These are phyloP conservation scores for Tuber magnatum DNA, from an alignment of 495 filamentous ascomycete species.

Conservation along the genomic window DNA sequence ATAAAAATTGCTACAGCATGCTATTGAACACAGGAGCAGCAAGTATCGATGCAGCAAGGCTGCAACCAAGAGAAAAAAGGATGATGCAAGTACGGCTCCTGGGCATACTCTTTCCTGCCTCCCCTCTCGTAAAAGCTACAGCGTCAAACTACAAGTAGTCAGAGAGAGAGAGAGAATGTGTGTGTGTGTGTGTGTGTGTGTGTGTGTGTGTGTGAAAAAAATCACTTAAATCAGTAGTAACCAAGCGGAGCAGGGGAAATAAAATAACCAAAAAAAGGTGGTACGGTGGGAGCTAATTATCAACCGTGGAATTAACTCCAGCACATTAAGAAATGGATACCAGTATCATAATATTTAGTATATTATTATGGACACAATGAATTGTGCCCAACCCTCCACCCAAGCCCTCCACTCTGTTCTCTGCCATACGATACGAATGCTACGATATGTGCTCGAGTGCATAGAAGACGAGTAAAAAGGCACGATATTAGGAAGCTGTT, in stretches of 20 bases:
- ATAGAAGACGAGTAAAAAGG: neutral
- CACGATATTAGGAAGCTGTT: neutral
- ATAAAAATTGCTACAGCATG: constrained; percentile 17
- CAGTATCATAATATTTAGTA: no score
- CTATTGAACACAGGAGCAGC: constrained; percentile 9
- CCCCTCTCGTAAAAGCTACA: neutral
- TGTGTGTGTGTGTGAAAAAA: neutral
- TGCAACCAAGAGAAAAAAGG: constrained; percentile 12
- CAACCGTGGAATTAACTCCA: neutral
- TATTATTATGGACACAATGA: neutral
- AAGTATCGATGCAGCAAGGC: constrained; percentile 16
- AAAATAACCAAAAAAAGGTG: neutral
- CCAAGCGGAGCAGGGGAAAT: neutral
- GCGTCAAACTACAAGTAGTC: no score
- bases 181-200: no score
- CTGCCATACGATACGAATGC: neutral
- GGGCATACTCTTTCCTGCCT: neutral
- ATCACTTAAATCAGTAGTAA: neutral
- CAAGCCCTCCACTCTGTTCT: neutral
- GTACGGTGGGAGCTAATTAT: neutral
- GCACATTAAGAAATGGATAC: neutral
- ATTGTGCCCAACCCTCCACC: neutral
- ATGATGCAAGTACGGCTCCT: neutral
- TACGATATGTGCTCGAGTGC: neutral
- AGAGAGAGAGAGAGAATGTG: no score